phyloP scores from a whole-genome alignment of 2,329 filamentous ascomycete species.

The Calonectria hawksworthii region DNA sequence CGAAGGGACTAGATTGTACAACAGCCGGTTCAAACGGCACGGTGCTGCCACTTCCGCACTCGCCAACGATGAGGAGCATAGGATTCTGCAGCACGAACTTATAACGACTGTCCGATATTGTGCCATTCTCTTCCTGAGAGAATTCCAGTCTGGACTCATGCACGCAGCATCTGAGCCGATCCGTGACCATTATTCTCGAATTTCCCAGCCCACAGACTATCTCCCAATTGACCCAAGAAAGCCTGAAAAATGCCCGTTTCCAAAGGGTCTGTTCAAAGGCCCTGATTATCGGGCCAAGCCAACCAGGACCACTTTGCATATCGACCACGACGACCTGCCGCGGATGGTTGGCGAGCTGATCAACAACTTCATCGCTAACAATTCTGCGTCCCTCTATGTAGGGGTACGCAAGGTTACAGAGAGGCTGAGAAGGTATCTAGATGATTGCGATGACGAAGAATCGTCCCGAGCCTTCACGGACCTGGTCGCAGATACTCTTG shows the following conservation, averaged over 20 bases:
- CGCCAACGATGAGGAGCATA: background rate
- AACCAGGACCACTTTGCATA: background rate
- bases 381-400: slow-evolving; percentile 21
- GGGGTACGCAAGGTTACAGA: slow-evolving; percentile 38
- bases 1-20: background rate
- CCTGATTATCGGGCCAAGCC: slow-evolving; percentile 8
- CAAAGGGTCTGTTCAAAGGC: slow-evolving; percentile 14
- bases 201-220: background rate
- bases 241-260: background rate
- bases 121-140: slow-evolving; percentile 36
- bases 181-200: slow-evolving; percentile 28
- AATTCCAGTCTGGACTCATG: slow-evolving; percentile 41
- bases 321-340: slow-evolving; percentile 18
- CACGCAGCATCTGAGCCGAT: slow-evolving; percentile 39
- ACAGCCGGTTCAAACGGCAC: background rate
- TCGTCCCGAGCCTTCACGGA: slow-evolving; percentile 28
- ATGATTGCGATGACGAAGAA: slow-evolving; percentile 31
- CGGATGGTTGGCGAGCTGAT: slow-evolving; percentile 37
- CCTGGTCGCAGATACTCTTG: slow-evolving; percentile 40
- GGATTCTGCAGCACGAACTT: background rate
- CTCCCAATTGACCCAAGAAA: background rate
- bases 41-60: background rate
- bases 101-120: slow-evolving; percentile 30
- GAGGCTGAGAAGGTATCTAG: slow-evolving; percentile 33
- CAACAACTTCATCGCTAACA: slow-evolving; percentile 40